Evolutionary conservation across 352 stramenopile species (phyloP).

Genomic region (Thalassiosira hispida): DNA sequence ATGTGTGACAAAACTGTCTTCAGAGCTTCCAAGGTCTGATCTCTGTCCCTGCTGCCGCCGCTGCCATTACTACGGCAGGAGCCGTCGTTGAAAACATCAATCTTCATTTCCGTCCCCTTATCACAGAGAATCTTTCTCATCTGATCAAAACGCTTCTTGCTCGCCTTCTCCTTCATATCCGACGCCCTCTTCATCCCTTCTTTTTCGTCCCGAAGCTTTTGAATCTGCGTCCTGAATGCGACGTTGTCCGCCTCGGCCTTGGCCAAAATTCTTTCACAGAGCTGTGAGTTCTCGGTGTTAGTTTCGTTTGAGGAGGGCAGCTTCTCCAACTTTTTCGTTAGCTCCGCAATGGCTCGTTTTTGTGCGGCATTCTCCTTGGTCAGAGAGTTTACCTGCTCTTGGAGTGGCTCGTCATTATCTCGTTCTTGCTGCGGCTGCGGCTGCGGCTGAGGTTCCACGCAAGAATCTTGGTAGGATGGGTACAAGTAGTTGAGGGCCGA

Average conservation of each 20-base stretch:
- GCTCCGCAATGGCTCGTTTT: constrained; percentile 33
- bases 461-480: constrained; percentile 25
- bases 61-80: constrained; percentile 1
- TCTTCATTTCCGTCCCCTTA: constrained; percentile 37
- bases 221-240: constrained; percentile 41
- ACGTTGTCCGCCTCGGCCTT: constrained; percentile 59
- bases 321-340: constrained; percentile 34
- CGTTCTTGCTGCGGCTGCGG: not conserved
- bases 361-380: constrained; percentile 29
- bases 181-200: constrained; percentile 24
- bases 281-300: constrained; percentile 34
- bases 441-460: not conserved
- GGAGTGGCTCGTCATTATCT: constrained; percentile 4
- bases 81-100: constrained; percentile 27
- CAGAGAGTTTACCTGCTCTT: constrained; percentile 19
- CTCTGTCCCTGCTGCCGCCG: not conserved
- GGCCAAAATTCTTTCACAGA: constrained; percentile 60
- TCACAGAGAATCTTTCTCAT: constrained; percentile 36
- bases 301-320: constrained; percentile 7
- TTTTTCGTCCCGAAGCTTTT: constrained; percentile 40
- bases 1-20: constrained; percentile 37
- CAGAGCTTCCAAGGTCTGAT: constrained; percentile 34
- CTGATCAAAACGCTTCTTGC: constrained; percentile 26
- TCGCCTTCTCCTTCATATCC: constrained; percentile 29
- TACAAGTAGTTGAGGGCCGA: constrained; percentile 42